phyloP scores from a whole-genome alignment of 2,329 filamentous ascomycete genomes.

The Pestalotiopsis fici region DNA sequence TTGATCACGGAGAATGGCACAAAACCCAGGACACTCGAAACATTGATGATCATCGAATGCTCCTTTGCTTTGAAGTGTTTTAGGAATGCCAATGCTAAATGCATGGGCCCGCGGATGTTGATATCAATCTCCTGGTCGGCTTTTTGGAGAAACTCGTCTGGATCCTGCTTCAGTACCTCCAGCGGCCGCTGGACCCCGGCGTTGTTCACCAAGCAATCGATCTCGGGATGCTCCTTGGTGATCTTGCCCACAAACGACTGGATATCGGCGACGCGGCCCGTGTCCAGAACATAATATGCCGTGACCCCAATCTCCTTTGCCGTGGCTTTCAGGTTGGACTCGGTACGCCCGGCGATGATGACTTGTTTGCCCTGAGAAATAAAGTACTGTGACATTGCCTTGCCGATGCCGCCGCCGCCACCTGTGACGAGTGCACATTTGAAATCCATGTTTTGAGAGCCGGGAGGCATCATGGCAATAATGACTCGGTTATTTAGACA shows the following conservation, averaged over 20 bases:
- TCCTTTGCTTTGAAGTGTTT: conserved; percentile 47
- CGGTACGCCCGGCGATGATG: conserved; percentile 54
- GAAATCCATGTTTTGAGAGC: conserved; percentile 29
- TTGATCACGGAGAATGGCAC: conserved; percentile 54
- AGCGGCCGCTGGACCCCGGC: conserved; percentile 59
- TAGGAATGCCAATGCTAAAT: conserved; percentile 49
- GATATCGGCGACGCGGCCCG: conserved; percentile 43
- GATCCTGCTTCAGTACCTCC: conserved; percentile 37
- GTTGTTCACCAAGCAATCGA: conserved; percentile 62
- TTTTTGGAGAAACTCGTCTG: conserved; percentile 44
- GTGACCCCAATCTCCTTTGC: conserved; percentile 43
- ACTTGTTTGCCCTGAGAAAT: conserved; percentile 48
- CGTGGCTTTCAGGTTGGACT: conserved; percentile 49
- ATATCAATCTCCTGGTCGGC: conserved; percentile 60
- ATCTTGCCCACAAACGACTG: conserved; percentile 45
- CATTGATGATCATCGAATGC: conserved; percentile 50
- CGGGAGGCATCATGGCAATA: neutral
- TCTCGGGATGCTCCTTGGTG: conserved; percentile 48
- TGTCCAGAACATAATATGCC: conserved; percentile 55
- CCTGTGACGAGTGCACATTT: conserved; percentile 50
- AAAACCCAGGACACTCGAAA: conserved; percentile 54
- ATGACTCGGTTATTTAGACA: neutral
- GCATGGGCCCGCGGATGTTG: conserved; percentile 60
- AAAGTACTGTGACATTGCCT: conserved; percentile 47
- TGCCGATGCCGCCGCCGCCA: conserved; percentile 53